These are phyloP conservation scores for Paramecium primaurelia DNA, from an alignment of 73 alveolate species.

Conservation along the genomic window DNA sequence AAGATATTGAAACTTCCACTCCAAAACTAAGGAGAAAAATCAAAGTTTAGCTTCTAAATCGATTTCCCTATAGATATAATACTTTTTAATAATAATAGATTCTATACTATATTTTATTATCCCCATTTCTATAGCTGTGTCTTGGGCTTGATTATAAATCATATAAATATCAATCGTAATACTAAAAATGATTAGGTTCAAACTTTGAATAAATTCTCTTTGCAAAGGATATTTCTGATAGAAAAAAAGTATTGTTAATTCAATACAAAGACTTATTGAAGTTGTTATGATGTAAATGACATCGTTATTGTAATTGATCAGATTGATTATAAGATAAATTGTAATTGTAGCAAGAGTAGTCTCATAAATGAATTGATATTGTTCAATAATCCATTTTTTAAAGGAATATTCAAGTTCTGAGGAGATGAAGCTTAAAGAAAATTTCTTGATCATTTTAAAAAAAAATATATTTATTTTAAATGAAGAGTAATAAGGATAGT, in stretches of 20 bases:
- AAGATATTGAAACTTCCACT: background rate
- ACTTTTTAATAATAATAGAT: background rate
- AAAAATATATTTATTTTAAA: background rate
- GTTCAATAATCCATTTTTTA: background rate
- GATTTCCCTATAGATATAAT: background rate
- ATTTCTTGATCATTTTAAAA: conserved; percentile 1
- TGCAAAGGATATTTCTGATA: background rate
- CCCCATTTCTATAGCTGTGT: background rate
- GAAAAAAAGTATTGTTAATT: background rate
- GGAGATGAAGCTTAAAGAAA: background rate
- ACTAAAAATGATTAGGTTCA: background rate
- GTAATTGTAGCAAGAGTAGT: background rate
- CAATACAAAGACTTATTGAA: background rate
- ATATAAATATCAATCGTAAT: background rate
- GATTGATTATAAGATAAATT: background rate
- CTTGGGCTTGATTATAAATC: background rate
- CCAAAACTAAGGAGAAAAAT: background rate
- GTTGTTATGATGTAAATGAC: background rate
- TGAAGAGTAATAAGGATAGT: background rate
- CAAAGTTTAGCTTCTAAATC: background rate
- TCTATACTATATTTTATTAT: background rate
- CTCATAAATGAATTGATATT: background rate
- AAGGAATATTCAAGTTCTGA: background rate
- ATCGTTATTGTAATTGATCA: background rate
- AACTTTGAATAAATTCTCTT: background rate